Conservation (phyloP, 805 yeast species). For the Teunomyces atbi region DNA sequence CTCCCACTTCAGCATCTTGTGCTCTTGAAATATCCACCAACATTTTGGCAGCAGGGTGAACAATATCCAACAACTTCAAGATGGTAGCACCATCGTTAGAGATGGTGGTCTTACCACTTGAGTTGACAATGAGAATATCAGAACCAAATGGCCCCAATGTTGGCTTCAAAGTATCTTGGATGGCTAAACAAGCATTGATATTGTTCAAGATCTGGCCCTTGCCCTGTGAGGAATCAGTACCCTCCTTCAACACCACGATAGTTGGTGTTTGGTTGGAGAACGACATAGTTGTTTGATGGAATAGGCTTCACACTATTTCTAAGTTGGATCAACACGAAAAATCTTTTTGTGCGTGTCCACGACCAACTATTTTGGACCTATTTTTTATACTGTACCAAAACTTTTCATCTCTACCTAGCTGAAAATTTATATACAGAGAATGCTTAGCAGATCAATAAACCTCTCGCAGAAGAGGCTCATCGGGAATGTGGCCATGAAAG, state of each 20-base stretch:
- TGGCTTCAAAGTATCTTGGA: conserved; percentile 92
- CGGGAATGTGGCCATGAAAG: conserved; percentile 12
- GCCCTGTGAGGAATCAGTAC: conserved; percentile 97
- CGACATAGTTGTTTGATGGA: conserved; percentile 50
- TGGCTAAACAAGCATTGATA: conserved; percentile 95
- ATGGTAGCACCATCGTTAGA: conserved; percentile 99
- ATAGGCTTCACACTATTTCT: conserved; percentile 1
- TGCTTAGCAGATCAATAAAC: conserved; percentile 3
- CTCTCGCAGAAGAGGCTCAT: conserved; percentile 3
- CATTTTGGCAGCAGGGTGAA: conserved; percentile 97
- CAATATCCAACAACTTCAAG: conserved; percentile 85
- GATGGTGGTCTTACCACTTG: conserved; percentile 84
- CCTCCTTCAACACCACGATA: conserved; percentile 96
- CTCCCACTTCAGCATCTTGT: conserved; percentile 98
- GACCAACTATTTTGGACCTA: conserved; percentile 6
- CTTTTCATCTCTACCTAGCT: not conserved
- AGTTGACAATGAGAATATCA: conserved; percentile 84
- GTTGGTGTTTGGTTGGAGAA: conserved; percentile 95
- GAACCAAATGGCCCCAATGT: conserved; percentile 98
- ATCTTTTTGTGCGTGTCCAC: conserved; percentile 7
- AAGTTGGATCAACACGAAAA: conserved; percentile 5
- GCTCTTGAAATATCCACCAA: conserved; percentile 92
- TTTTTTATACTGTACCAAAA: conserved; percentile 2
- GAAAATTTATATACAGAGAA: not conserved
- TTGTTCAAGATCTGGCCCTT: conserved; percentile 92